These are phyloP conservation scores for Paratrypanosoma confusum DNA, from an alignment of 208 protist species.

Conservation along the genomic window DNA sequence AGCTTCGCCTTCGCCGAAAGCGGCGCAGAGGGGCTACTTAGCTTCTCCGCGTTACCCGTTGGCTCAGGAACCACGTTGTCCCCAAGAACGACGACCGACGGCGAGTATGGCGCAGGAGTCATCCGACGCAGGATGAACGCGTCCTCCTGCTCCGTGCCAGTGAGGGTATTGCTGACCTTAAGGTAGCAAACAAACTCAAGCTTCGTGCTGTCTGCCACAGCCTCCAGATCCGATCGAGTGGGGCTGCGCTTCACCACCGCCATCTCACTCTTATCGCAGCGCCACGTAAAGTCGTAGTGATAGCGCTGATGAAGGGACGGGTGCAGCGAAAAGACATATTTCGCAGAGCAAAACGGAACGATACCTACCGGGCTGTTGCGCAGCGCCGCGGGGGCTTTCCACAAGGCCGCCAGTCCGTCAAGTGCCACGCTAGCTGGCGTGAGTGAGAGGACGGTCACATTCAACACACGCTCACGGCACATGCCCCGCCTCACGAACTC, in stretches of 20 bases:
- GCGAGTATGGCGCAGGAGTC: constrained; percentile 26
- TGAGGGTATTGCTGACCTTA: constrained; percentile 49
- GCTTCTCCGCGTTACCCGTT: constrained; percentile 6
- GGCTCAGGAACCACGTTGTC: constrained; percentile 31
- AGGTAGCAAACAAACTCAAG: constrained; percentile 45
- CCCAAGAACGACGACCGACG: constrained; percentile 41
- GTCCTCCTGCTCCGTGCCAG: constrained; percentile 37
- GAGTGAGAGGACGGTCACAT: constrained; percentile 43
- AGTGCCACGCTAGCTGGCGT: constrained; percentile 38
- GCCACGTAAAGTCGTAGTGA: constrained; percentile 60
- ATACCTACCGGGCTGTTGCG: constrained; percentile 43
- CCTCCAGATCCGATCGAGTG: constrained; percentile 35
- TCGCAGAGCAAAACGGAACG: constrained; percentile 51
- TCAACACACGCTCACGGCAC: constrained; percentile 23
- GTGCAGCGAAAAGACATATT: constrained; percentile 66
- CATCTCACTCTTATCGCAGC: constrained; percentile 21
- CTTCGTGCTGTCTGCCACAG: neutral
- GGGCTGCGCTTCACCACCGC: constrained; percentile 21
- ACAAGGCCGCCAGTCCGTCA: constrained; percentile 28
- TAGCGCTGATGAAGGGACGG: constrained; percentile 47
- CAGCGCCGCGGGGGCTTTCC: constrained; percentile 18
- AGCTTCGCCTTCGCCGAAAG: neutral
- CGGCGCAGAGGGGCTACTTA: neutral
- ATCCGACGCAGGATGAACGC: constrained; percentile 56
- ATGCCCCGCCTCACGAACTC: constrained; percentile 59